phyloP scores from a whole-genome alignment of 1,284 basidiomycete species.

The Salmacisia buchloeana region DNA sequence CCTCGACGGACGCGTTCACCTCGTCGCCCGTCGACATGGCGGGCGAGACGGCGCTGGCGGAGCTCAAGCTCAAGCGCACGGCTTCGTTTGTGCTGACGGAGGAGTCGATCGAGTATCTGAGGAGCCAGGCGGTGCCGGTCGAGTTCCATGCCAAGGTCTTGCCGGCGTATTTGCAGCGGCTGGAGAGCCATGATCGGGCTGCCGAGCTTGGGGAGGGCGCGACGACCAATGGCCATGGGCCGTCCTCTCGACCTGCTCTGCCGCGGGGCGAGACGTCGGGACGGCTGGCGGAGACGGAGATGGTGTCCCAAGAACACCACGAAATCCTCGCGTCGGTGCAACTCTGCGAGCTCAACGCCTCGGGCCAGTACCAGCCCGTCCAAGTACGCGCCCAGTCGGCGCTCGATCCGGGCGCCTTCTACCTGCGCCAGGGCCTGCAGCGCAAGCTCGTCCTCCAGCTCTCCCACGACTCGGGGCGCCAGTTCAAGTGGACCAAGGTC shows the following conservation, averaged over 20 bases:
- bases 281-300: slow-evolving; percentile 73
- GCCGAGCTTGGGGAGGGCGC: background rate
- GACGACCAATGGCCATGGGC: background rate
- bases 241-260: background rate
- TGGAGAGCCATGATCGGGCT: slow-evolving; percentile 29
- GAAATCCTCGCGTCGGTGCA: slow-evolving; percentile 81
- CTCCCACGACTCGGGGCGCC: slow-evolving; percentile 78
- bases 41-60: slow-evolving; percentile 19
- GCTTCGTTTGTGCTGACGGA: slow-evolving; percentile 32
- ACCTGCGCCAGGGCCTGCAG: slow-evolving; percentile 86
- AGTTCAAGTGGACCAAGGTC: slow-evolving; percentile 77
- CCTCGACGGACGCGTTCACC: slow-evolving; percentile 33
- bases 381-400: slow-evolving; percentile 72
- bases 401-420: slow-evolving; percentile 79
- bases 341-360: slow-evolving; percentile 75
- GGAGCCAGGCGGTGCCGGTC: slow-evolving; percentile 22
- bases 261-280: slow-evolving; percentile 20
- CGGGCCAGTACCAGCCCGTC: slow-evolving; percentile 77
- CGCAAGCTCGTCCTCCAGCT: slow-evolving; percentile 71
- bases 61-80: slow-evolving; percentile 31
- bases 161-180: slow-evolving; percentile 18
- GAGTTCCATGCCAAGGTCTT: slow-evolving; percentile 33
- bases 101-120: slow-evolving; percentile 27
- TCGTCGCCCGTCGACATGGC: slow-evolving; percentile 32
- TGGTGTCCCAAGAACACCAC: slow-evolving; percentile 79